Conservation (phyloP, 768 basidiomycete species). For the Jaapia argillacea region DNA sequence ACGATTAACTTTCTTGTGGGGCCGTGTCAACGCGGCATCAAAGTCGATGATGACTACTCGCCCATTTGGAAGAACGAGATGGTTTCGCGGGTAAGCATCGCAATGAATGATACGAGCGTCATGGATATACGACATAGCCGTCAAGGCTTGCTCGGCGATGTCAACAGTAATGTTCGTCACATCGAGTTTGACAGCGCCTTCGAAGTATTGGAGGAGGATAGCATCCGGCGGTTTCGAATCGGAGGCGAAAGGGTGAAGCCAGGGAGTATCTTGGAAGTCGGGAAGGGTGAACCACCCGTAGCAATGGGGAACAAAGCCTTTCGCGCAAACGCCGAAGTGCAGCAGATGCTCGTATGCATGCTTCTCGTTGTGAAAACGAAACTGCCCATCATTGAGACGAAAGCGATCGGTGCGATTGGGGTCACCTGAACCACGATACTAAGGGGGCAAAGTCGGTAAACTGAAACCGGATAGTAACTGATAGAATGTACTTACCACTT, state of each 20-base stretch:
- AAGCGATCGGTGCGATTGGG: no score
- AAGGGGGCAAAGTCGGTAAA: no score
- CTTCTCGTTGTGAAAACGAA: slow-evolving; percentile 4
- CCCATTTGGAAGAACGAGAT: background rate
- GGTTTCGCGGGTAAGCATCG: background rate
- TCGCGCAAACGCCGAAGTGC: slow-evolving; percentile 6
- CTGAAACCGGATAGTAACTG: no score
- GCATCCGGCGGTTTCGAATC: slow-evolving; percentile 1
- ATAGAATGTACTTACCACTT: background rate
- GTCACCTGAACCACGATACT: no score
- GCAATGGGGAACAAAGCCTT: slow-evolving; percentile 7
- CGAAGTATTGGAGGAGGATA: slow-evolving; percentile 8
- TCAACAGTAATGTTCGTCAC: slow-evolving; percentile 1
- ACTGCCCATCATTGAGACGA: no score
- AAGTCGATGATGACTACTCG: background rate
- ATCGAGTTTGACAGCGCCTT: background rate
- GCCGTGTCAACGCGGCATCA: background rate
- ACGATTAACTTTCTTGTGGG: background rate
- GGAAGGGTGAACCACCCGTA: slow-evolving; percentile 12
- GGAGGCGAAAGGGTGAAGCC: background rate
- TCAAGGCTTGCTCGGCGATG: background rate
- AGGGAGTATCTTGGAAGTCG: background rate
- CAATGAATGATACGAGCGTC: background rate
- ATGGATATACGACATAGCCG: background rate
- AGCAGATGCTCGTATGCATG: slow-evolving; percentile 8